phyloP scores from a whole-genome alignment of 1,284 basidiomycete species.

The Fomitopsis betulina region DNA sequence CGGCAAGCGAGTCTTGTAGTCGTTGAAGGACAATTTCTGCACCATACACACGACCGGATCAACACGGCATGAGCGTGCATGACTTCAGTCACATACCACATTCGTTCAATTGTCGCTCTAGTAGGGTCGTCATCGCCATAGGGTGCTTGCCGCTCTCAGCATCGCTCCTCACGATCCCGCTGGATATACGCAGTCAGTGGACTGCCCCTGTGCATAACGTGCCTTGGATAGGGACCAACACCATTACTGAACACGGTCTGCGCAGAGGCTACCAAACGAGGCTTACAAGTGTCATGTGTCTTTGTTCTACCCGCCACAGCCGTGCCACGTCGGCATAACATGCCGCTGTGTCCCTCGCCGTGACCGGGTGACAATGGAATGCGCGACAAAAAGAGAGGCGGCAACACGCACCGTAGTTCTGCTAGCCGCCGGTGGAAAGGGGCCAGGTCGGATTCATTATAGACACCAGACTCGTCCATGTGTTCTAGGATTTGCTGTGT shows the following conservation, averaged over 20 bases:
- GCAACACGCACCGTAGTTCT: slow-evolving; percentile 54
- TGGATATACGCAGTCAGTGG: slow-evolving; percentile 10
- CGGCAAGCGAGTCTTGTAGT: slow-evolving; percentile 79
- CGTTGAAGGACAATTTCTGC: slow-evolving; percentile 74
- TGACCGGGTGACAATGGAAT: background rate
- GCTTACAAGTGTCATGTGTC: background rate
- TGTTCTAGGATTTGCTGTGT: slow-evolving; percentile 87
- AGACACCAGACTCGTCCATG: slow-evolving; percentile 91
- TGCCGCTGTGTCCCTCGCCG: background rate
- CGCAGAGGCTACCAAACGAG: background rate
- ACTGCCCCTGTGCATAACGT: background rate
- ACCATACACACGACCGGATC: background rate
- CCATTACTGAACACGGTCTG: background rate
- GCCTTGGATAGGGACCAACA: background rate
- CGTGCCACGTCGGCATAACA: background rate
- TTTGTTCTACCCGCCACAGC: slow-evolving; percentile 3
- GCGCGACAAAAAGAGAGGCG: background rate
- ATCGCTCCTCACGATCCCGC: slow-evolving; percentile 77
- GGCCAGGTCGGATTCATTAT: slow-evolving; percentile 84
- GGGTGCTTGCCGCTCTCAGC: slow-evolving; percentile 81
- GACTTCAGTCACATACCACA: slow-evolving; percentile 67
- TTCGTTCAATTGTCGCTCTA: slow-evolving; percentile 88
- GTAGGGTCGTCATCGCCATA: slow-evolving; percentile 83
- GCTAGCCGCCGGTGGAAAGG: slow-evolving; percentile 80
- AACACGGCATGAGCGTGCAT: no score